phyloP scores from a whole-genome alignment of 192 early-diverging fungal genomes.

The Nowakowskiella sp. region DNA sequence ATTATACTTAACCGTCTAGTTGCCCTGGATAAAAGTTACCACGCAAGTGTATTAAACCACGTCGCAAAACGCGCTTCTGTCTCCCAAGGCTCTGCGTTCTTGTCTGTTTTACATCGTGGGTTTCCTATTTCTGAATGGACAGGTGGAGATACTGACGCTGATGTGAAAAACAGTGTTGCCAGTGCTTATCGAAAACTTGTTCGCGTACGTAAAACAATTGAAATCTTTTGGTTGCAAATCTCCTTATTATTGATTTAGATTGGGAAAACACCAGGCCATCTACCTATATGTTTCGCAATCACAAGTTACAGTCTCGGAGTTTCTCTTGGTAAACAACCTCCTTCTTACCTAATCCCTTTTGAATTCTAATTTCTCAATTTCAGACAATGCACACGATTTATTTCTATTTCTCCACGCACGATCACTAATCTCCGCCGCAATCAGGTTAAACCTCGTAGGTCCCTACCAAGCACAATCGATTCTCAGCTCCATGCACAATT shows the following conservation, averaged over 20 bases:
- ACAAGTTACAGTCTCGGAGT: slow-evolving; percentile 48
- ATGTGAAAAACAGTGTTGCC: slow-evolving; percentile 24
- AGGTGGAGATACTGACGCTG: slow-evolving; percentile 8
- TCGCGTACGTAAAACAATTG: slow-evolving; percentile 36
- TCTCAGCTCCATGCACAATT: slow-evolving; percentile 30
- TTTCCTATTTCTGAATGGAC: slow-evolving; percentile 32
- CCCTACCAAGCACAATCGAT: slow-evolving; percentile 80
- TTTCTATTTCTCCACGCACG: slow-evolving; percentile 81
- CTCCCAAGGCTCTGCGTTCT: slow-evolving; percentile 61
- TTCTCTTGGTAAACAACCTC: slow-evolving; percentile 35
- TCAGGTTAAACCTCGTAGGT: slow-evolving; percentile 81
- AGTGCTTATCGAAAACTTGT: slow-evolving; percentile 35
- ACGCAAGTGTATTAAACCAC: slow-evolving; percentile 37
- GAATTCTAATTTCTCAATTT: background rate
- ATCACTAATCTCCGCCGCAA: slow-evolving; percentile 75
- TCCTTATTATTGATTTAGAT: slow-evolving; percentile 28
- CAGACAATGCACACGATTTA: slow-evolving; percentile 63
- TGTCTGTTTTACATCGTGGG: slow-evolving; percentile 54
- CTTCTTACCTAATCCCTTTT: background rate
- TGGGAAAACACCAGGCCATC: slow-evolving; percentile 55
- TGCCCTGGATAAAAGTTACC: slow-evolving; percentile 17
- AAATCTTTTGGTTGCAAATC: slow-evolving; percentile 20
- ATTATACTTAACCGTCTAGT: slow-evolving; percentile 12
- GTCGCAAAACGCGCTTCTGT: slow-evolving; percentile 58
- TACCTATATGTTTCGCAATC: slow-evolving; percentile 71